Evolutionary conservation across 306 rosid genomes (phyloP), one percentile per base, ranked within the genome.

Genomic region (Amphicarpaea edgeworthii): DNA sequence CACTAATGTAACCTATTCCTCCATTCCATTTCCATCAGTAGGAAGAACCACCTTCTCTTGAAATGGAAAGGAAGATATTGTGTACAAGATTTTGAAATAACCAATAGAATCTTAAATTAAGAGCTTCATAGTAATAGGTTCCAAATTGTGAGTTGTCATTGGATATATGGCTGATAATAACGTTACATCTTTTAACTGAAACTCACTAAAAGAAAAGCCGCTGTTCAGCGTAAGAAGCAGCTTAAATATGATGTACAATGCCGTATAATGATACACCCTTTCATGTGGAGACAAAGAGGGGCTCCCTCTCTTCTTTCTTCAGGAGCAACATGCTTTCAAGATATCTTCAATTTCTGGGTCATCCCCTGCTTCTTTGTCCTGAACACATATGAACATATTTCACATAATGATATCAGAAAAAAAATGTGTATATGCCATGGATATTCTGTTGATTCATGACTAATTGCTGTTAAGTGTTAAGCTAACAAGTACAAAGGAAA

Each of bases 361-460:
- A 83, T 91, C 97, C 71, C 98, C 93, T 19, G 98, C 98, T 86
- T 90, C 98, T 86, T 88, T 94, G 72, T 94, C 98, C 98, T 90
- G 53, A n/a, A n/a, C 70, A 41, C 87, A 41, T 34, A 20, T 32
- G 32, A 57, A 68, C 72, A 59, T 57, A 47, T 46, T 82, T 60
- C 41, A 49, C 10, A 68, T 45, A 55, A 57, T 32, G 23, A 50
- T 15, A 58, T 47, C 28, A 77, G 63, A 50, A 21, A 64, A 50
- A 21, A 64, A n/a, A 28, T 34, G 23, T 63, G 28, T 15, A 49
- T 42, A 17, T 42, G 26, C 70, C 24, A 47, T 45, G 49, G 46
- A 59, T 19, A 53, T 55, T 79, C 28, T 71, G 17, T 20, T 66
- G 53, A 53, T 72, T 59, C 60, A 49, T 12, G 8, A 69, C 24